phyloP scores from a whole-genome alignment of 176 grass and related monocot genomes.

The Thinopyrum elongatum region DNA sequence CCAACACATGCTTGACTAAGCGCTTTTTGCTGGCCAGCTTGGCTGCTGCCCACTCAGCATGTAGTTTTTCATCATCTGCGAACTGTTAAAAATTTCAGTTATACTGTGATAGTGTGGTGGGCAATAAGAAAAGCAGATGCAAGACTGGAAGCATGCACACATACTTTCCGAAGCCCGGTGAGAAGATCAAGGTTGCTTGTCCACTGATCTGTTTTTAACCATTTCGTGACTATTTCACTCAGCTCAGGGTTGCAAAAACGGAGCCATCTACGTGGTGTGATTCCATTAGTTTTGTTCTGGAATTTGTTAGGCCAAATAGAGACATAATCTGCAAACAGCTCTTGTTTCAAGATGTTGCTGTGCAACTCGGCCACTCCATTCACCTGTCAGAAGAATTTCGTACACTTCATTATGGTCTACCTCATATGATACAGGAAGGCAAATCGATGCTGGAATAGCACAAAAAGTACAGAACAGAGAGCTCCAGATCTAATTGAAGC shows the following conservation, averaged over 20 bases:
- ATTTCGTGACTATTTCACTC: conserved; percentile 69
- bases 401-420: conserved; percentile 19
- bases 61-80: conserved; percentile 69
- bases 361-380: conserved; percentile 84
- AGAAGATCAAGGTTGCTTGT: conserved; percentile 72
- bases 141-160: conserved; percentile 33
- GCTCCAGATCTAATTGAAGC: background rate
- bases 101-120: conserved; percentile 23
- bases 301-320: conserved; percentile 75
- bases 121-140: conserved; percentile 7
- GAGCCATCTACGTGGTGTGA: conserved; percentile 77
- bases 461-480: conserved; percentile 12
- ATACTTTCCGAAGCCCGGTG: conserved; percentile 67
- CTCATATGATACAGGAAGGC: conserved; percentile 16
- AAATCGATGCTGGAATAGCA: conserved; percentile 23
- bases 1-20: conserved; percentile 65
- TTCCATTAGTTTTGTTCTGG: conserved; percentile 89
- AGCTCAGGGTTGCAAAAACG: conserved; percentile 73
- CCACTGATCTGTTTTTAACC: conserved; percentile 74
- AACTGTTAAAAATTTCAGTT: conserved; percentile 50
- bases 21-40: conserved; percentile 72
- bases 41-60: conserved; percentile 66
- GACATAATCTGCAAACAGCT: conserved; percentile 63
- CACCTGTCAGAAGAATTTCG: conserved; percentile 56
- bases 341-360: conserved; percentile 79